Evolutionary conservation across 176 grass and related monocot genomes (phyloP).

Genomic region (Rhynchospora tenuis): DNA sequence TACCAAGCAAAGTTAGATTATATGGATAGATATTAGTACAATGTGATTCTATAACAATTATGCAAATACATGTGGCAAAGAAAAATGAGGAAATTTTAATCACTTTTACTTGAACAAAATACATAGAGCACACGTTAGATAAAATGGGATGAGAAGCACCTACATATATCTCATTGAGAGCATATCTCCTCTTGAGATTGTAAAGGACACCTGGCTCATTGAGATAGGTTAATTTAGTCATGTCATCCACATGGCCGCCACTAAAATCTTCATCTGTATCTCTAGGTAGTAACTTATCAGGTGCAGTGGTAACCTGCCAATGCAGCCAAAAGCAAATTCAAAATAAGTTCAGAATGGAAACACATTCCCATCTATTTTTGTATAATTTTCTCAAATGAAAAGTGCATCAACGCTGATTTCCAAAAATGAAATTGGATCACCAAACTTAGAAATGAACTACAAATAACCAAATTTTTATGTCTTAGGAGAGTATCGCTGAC

Average conservation of each 20-base stretch:
- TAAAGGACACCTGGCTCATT: slow-evolving; percentile 96
- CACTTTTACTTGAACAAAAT: not conserved
- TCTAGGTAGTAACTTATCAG: slow-evolving; percentile 70
- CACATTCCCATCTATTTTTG: not conserved
- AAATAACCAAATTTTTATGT: not conserved
- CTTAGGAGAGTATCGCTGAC: not conserved
- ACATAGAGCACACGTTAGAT: not conserved
- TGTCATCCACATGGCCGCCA: slow-evolving; percentile 91
- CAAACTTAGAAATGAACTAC: not conserved
- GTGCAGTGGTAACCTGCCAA: slow-evolving; percentile 48
- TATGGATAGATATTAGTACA: not conserved
- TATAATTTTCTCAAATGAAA: not conserved
- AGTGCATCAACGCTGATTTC: not conserved
- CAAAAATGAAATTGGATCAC: not conserved
- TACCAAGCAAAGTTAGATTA: not conserved
- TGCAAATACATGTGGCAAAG: not conserved
- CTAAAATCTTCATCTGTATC: slow-evolving; percentile 89
- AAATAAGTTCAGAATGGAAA: not conserved
- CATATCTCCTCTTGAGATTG: slow-evolving; percentile 91
- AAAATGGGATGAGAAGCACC: slow-evolving; percentile 8
- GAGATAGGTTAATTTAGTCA: slow-evolving; percentile 96
- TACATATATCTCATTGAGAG: slow-evolving; percentile 96
- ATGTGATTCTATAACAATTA: not conserved
- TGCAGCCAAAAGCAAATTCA: not conserved
- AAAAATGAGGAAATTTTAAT: not conserved